Base-by-base conservation (phyloP, 805 yeast genomes). In the Cyberlindnera galapagoensis region DNA sequence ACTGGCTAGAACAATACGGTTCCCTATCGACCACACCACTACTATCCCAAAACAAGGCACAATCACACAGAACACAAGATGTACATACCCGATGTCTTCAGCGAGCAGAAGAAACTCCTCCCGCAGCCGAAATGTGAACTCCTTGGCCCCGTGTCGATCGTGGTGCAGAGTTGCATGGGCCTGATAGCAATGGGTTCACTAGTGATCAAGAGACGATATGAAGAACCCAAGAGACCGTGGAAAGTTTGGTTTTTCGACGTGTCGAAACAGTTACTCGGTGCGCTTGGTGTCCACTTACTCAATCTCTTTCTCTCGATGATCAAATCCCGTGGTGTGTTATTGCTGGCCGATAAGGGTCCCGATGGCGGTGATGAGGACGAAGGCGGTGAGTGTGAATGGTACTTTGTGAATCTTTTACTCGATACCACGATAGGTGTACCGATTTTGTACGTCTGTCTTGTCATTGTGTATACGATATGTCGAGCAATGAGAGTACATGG, bases 361-460 rank as follows among this genome's bases (percentile, higher is more conserved):
- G 30, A 39, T 18, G 38, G 33, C 32, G 38, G 46, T 28, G 57
- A 56, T 22, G 61, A 52, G n/a, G 60, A 53, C 4, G 69, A 62
- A 22, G 73, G 69, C 30, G 79, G 78, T 40, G 94, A 95, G 7
- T 92, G 97, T 57, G 90, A 85, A 46, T 92, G 96, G 92, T 90
- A 92, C 61, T 90, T 90, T 51, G 63, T 92, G 34, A 90, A 84
- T 49, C 71, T 90, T 23, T 67, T 90, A 18, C 72, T 90, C 52
- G 98, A 90, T 56, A 88, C 97, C 25, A 90, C 98, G 0, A 69
- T 88, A 6, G 98, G 98, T 1, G 90, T 90, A 3, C 94, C 94
- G 6, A 71, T 90, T 3, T 60, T 82, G 17, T 82, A 84, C 75
- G 56, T 56, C 6, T 57, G 63, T 16, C 64, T 88, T 18, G 69